Conservation (phyloP, 495 filamentous ascomycete species). For the Podospora bellae-mahoneyi region DNA sequence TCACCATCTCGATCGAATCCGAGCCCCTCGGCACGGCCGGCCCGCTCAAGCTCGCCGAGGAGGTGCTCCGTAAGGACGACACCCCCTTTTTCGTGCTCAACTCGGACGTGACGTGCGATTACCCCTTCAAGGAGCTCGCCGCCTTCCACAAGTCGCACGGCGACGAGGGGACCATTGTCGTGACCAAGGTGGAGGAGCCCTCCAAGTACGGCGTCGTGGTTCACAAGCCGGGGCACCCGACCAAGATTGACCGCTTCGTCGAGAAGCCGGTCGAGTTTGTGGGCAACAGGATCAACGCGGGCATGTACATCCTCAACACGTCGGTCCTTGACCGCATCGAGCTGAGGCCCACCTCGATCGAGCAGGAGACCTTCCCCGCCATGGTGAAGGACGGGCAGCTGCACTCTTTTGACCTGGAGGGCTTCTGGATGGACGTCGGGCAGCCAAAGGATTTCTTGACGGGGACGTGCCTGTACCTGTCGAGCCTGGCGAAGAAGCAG, state of each 20-base stretch:
- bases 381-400: constrained; percentile 88
- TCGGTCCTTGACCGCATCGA: constrained; percentile 88
- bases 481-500: constrained; percentile 78
- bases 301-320: constrained; percentile 98
- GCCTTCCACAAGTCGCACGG: constrained; percentile 90
- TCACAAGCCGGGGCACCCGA: constrained; percentile 89
- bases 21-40: constrained; percentile 96
- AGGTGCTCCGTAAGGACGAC: constrained; percentile 89
- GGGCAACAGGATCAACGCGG: constrained; percentile 98
- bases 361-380: constrained; percentile 98
- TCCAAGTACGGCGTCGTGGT: constrained; percentile 99
- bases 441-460: constrained; percentile 98
- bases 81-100: constrained; percentile 98
- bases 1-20: constrained; percentile 93
- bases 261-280: constrained; percentile 99
- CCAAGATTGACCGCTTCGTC: constrained; percentile 96
- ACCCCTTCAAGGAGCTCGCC: constrained; percentile 86
- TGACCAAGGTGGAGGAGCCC: constrained; percentile 99
- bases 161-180: constrained; percentile 95
- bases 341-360: constrained; percentile 96
- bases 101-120: constrained; percentile 97
- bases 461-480: constrained; percentile 95
- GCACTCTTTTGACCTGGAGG: constrained; percentile 96
- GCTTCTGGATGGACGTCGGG: constrained; percentile 99
- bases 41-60: constrained; percentile 92